phyloP scores from a whole-genome alignment of 164 flowering plant species.

The Buxus sempervirens region DNA sequence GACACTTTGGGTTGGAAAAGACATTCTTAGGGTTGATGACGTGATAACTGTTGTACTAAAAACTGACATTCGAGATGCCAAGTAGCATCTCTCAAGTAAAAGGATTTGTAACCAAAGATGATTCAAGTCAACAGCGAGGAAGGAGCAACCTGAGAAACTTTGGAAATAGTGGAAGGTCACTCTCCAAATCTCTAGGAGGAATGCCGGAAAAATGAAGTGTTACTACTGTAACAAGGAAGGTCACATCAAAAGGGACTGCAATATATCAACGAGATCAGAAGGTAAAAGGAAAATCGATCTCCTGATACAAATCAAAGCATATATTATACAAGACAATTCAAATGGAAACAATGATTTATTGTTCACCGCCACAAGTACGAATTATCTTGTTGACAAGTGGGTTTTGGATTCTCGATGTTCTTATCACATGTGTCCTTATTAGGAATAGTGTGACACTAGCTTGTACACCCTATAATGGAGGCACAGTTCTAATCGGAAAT shows the following conservation, averaged over 20 bases:
- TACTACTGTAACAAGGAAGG: not conserved
- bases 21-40: not conserved
- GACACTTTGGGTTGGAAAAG: not conserved
- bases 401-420: not conserved
- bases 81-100: not conserved
- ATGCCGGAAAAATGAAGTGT: not conserved
- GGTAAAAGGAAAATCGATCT: not conserved
- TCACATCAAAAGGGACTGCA: not conserved
- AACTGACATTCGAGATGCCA: not conserved
- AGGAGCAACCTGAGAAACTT: too few relatives aligned
- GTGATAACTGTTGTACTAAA: not conserved
- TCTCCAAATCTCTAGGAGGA: not conserved
- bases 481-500: not conserved
- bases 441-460: not conserved
- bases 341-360: not conserved
- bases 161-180: not conserved
- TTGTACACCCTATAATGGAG: not conserved
- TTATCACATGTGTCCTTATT: not conserved
- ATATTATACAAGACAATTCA: not conserved
- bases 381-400: not conserved
- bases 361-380: not conserved
- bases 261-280: not conserved
- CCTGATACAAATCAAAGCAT: not conserved
- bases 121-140: not conserved
- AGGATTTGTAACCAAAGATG: not conserved